Conservation (phyloP, 208 protist species). For the Histomonas meleagridis region DNA sequence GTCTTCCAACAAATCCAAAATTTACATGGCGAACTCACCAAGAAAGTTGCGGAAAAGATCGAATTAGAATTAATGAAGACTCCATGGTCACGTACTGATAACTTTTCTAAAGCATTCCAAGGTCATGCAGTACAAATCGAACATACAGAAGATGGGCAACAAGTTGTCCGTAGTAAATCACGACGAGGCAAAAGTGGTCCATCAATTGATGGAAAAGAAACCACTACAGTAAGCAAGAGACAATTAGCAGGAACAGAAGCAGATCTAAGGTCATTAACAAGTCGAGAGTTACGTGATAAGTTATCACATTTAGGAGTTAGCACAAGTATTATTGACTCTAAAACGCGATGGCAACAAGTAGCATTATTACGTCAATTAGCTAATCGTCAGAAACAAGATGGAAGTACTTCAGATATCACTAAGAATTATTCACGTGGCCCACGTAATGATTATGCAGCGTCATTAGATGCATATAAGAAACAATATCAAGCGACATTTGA, state of each 20-base stretch:
- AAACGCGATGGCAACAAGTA: background rate
- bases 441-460: background rate
- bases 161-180: background rate
- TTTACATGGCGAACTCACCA: background rate
- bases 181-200: background rate
- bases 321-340: background rate
- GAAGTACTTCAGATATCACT: background rate
- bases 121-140: constrained; percentile 21
- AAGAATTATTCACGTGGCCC: background rate
- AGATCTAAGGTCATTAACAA: background rate
- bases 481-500: constrained; percentile 3
- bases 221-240: background rate
- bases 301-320: background rate
- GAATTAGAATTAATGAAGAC: constrained; percentile 26
- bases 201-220: background rate
- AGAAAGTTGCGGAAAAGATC: background rate
- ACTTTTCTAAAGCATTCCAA: constrained; percentile 16
- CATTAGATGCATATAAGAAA: background rate
- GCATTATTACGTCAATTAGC: background rate
- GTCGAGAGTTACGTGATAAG: background rate
- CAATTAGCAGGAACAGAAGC: background rate
- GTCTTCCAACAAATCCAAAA: constrained; percentile 28
- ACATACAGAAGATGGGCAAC: background rate
- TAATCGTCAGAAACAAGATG: background rate
- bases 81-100: constrained; percentile 10